phyloP scores from a whole-genome alignment of 768 basidiomycete species.

The Mycena kentingensis region DNA sequence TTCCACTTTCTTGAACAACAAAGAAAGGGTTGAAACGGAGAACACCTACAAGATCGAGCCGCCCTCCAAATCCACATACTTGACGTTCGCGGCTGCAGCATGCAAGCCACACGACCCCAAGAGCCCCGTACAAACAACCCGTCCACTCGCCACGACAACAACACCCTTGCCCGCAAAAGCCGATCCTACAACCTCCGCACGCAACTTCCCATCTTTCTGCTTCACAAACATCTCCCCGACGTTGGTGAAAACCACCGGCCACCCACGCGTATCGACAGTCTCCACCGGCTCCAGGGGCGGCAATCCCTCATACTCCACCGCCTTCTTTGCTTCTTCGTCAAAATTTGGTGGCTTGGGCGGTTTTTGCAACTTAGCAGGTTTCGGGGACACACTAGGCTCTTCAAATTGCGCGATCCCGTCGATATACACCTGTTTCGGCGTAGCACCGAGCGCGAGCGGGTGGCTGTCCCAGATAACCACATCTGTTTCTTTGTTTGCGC shows the following conservation, averaged over 20 bases:
- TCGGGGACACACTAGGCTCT: slow-evolving; percentile 38
- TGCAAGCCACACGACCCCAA: neutral
- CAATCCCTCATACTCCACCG: slow-evolving; percentile 65
- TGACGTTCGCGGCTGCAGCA: neutral
- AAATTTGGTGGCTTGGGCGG: slow-evolving; percentile 59
- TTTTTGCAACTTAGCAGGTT: slow-evolving; percentile 51
- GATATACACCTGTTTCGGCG: slow-evolving; percentile 79
- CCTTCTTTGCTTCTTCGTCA: slow-evolving; percentile 57
- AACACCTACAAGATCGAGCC: slow-evolving; percentile 13
- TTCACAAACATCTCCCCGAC: slow-evolving; percentile 17
- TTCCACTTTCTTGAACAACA: neutral
- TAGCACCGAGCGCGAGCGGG: slow-evolving; percentile 77
- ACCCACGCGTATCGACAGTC: neutral
- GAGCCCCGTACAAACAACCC: slow-evolving; percentile 11
- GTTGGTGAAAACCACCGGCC: slow-evolving; percentile 1
- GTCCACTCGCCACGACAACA: slow-evolving; percentile 9
- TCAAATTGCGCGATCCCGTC: slow-evolving; percentile 75
- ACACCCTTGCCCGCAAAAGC: neutral
- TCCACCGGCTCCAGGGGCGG: slow-evolving; percentile 46
- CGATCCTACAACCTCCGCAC: slow-evolving; percentile 7
- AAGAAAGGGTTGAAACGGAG: neutral
- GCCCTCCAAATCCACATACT: slow-evolving; percentile 15
- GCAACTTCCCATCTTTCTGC: neutral
- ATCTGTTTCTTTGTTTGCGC: slow-evolving; percentile 33
- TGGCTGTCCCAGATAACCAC: slow-evolving; percentile 72